These are phyloP conservation scores for Podaxis sp. DNA, from an alignment of 768 basidiomycete genomes.

Conservation along the genomic window DNA sequence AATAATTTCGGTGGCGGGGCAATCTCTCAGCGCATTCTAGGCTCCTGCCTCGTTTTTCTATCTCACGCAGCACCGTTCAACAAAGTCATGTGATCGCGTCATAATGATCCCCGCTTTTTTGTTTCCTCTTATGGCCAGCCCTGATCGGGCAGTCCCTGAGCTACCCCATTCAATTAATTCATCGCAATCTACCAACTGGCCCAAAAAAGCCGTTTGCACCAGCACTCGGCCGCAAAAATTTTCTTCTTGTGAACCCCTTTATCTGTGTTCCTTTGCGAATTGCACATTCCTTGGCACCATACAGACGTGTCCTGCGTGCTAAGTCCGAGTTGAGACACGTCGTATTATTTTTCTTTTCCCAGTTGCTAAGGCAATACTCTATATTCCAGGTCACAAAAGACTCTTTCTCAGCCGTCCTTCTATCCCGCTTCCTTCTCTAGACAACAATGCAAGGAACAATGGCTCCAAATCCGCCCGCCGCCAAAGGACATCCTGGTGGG, in stretches of 20 bases:
- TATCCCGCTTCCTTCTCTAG: not conserved
- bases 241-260: too few relatives aligned
- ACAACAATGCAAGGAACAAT: not conserved
- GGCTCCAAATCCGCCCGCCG: not conserved
- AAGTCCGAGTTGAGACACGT: not conserved
- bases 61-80: slow-evolving; percentile 39
- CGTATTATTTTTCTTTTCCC: not conserved
- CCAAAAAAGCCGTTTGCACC: too few relatives aligned
- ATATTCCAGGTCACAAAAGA: not conserved
- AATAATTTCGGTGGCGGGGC: slow-evolving; percentile 23
- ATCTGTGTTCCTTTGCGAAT: not conserved
- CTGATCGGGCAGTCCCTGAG: not conserved
- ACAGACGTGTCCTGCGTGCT: not conserved
- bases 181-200: too few relatives aligned
- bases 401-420: not conserved
- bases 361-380: not conserved
- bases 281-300: not conserved
- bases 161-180: not conserved
- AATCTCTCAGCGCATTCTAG: not conserved
- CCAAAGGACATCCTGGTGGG: not conserved
- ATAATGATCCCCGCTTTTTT: slow-evolving; percentile 9
- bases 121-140: not conserved
- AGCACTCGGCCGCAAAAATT: too few relatives aligned
- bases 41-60: slow-evolving; percentile 30
- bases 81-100: slow-evolving; percentile 45